Conservation (phyloP, 192 early-diverging fungal genomes). For the Backusella parvicylindrica region DNA sequence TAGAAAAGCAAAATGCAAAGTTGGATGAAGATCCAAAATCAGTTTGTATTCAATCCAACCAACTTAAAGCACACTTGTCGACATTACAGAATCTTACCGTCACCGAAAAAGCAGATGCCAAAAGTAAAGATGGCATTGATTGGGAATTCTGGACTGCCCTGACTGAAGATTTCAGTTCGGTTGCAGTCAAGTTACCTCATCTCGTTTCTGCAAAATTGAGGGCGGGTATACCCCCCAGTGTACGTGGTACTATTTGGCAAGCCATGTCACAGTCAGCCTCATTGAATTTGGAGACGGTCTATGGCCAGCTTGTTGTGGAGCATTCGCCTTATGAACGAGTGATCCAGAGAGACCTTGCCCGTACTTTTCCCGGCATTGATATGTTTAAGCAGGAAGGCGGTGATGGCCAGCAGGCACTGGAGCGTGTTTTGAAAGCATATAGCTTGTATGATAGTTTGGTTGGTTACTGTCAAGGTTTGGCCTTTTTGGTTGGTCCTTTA, state of each 20-base stretch:
- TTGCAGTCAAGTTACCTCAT: constrained; percentile 59
- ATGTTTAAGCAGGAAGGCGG: constrained; percentile 83
- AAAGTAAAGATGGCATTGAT: constrained; percentile 34
- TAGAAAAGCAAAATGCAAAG: constrained; percentile 53
- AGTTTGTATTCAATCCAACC: constrained; percentile 51
- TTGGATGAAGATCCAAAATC: constrained; percentile 55
- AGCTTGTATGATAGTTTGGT: constrained; percentile 90
- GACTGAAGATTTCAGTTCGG: constrained; percentile 67
- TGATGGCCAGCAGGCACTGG: constrained; percentile 81
- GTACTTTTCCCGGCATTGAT: constrained; percentile 88
- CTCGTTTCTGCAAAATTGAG: constrained; percentile 64
- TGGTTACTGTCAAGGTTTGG: constrained; percentile 97
- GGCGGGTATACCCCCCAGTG: constrained; percentile 71
- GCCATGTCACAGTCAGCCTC: constrained; percentile 79
- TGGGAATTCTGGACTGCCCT: constrained; percentile 79
- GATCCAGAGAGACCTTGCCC: constrained; percentile 89
- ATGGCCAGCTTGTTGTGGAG: constrained; percentile 71
- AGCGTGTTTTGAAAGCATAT: constrained; percentile 92
- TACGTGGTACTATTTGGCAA: constrained; percentile 90
- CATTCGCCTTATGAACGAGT: constrained; percentile 83
- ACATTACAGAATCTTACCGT: constrained; percentile 41
- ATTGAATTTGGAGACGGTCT: constrained; percentile 75
- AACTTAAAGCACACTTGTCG: constrained; percentile 45
- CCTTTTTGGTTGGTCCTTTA: constrained; percentile 91
- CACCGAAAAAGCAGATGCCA: background rate